Conservation (phyloP, 805 yeast species). For the Debaryomyces hansenii region DNA sequence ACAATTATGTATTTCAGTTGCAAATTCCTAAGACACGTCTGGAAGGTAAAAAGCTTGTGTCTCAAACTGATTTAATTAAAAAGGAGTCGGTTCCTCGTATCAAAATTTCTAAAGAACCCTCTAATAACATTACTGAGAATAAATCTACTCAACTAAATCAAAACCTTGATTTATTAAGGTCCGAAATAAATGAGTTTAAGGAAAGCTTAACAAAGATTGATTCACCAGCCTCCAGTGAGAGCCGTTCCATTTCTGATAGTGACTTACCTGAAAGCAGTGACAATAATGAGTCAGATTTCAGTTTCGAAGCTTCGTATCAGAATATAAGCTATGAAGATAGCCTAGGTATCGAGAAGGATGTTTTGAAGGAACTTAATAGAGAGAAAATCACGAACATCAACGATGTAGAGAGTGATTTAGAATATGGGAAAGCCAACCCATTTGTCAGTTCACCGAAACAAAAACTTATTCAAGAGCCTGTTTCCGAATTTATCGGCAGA, state of each 20-base stretch:
- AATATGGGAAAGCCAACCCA: neutral
- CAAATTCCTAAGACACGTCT: too few species aligned
- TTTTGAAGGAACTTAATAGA: constrained; percentile 18
- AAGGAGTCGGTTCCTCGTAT: neutral
- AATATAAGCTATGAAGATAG: constrained; percentile 41
- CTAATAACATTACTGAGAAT: constrained; percentile 3
- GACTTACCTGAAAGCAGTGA: constrained; percentile 1
- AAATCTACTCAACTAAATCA: constrained; percentile 39
- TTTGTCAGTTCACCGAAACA: neutral
- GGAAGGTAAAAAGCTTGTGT: neutral
- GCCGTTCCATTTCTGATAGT: neutral
- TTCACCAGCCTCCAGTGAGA: constrained; percentile 1
- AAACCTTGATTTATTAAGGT: constrained; percentile 39
- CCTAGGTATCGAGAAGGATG: constrained; percentile 34
- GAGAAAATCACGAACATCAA: neutral
- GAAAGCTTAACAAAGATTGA: constrained; percentile 37
- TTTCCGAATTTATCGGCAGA: neutral
- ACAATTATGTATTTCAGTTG: neutral
- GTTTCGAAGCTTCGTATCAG: constrained; percentile 40
- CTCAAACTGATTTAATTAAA: neutral
- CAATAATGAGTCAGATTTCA: constrained; percentile 24
- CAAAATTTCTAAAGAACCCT: neutral
- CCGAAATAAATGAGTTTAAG: constrained; percentile 45
- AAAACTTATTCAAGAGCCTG: neutral
- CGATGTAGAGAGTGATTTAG: constrained; percentile 4